Evolutionary conservation across 306 rosid species (phyloP).

Genomic region (Casuarina equisetifolia): DNA sequence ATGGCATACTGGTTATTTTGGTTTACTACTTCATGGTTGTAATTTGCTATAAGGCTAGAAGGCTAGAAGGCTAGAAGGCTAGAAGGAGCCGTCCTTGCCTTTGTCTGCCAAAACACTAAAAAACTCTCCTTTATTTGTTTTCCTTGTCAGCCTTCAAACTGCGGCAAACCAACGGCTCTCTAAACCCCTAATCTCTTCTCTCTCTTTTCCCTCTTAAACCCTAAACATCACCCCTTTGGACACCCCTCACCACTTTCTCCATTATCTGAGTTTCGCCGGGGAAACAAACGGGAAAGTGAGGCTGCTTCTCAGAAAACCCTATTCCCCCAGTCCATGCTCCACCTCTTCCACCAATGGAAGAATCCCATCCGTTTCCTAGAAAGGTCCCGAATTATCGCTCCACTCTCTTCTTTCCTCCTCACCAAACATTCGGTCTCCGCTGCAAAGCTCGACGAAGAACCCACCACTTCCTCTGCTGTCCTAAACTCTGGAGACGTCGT

Average conservation of each 20-base stretch:
- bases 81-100: no score
- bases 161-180: constrained; percentile 45
- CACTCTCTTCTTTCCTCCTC: constrained; percentile 30
- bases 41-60: no score
- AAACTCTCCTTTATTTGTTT: no score
- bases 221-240: background rate
- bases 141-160: constrained; percentile 24
- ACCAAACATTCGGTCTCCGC: constrained; percentile 31
- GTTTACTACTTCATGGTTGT: no score
- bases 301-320: constrained; percentile 9
- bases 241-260: no score
- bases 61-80: no score
- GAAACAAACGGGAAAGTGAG: constrained; percentile 6
- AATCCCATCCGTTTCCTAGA: constrained; percentile 7
- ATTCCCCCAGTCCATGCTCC: constrained; percentile 42
- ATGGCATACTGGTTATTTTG: no score
- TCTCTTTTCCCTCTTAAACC: background rate
- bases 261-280: background rate
- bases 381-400: constrained; percentile 24
- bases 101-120: no score
- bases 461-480: constrained; percentile 17
- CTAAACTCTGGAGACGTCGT: constrained; percentile 19
- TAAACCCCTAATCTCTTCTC: constrained; percentile 29
- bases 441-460: constrained; percentile 27
- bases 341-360: constrained; percentile 30